These are phyloP conservation scores for Fraxinus paxiana DNA, from an alignment of 305 asterid genomes.

Conservation along the genomic window DNA sequence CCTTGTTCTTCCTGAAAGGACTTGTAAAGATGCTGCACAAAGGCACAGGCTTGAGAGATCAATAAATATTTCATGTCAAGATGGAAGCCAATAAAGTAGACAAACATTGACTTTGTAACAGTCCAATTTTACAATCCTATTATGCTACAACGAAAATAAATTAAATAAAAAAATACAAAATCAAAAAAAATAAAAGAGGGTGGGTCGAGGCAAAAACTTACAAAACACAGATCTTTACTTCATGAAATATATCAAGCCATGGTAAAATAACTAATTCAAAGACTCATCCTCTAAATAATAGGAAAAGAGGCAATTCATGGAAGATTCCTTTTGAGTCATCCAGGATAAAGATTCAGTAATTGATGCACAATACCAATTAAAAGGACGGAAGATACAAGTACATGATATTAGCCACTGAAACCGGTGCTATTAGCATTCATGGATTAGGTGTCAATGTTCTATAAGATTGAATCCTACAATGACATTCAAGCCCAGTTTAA, in stretches of 20 bases:
- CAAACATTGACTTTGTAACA: not conserved
- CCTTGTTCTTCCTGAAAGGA: conserved; percentile 82
- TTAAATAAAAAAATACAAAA: too few species aligned
- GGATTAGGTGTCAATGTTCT: not conserved
- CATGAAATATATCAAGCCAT: not conserved
- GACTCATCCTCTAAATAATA: not conserved
- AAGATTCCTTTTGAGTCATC: not conserved
- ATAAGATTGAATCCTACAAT: not conserved
- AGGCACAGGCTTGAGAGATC: conserved; percentile 16
- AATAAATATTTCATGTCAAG: conserved; percentile 10
- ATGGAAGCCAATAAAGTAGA: conserved; percentile 3
- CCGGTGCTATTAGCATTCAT: not conserved
- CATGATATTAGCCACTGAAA: not conserved
- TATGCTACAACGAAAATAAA: not conserved
- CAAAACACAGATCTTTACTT: not conserved
- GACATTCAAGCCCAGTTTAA: not conserved
- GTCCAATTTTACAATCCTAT: conserved; percentile 8
- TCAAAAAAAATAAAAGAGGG: too few species aligned
- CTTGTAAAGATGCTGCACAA: conserved; percentile 76
- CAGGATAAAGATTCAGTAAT: not conserved
- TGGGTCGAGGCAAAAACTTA: not conserved
- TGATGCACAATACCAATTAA: conserved; percentile 3
- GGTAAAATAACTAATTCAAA: not conserved
- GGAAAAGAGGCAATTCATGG: not conserved
- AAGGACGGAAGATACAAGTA: not conserved